These are phyloP conservation scores for Auriculariales sp. DNA, from an alignment of 768 basidiomycete genomes.

Conservation along the genomic window DNA sequence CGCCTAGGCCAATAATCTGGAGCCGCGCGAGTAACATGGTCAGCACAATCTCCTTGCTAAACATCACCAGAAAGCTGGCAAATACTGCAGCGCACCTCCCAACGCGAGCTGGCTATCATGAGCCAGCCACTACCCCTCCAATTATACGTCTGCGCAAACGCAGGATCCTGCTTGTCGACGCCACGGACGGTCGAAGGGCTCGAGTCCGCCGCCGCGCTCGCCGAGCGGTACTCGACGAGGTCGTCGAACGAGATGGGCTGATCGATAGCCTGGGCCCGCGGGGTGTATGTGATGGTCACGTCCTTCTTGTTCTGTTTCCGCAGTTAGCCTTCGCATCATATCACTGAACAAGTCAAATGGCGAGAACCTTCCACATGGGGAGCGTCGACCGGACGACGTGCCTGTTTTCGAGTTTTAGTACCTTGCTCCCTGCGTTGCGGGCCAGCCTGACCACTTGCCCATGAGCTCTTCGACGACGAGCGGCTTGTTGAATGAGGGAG, in stretches of 20 bases:
- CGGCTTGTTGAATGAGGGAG: too few relatives aligned
- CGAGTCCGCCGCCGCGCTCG: conserved; percentile 11
- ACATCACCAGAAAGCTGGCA: too few relatives aligned
- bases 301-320: conserved; percentile 20
- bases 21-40: too few relatives aligned
- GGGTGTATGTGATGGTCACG: conserved; percentile 25
- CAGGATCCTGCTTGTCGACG: conserved; percentile 15
- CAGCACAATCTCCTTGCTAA: too few relatives aligned
- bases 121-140: conserved; percentile 26
- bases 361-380: conserved; percentile 27
- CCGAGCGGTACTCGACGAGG: conserved; percentile 20
- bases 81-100: too few relatives aligned
- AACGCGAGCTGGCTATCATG: conserved; percentile 21
- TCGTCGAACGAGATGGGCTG: conserved; percentile 17
- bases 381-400: conserved; percentile 24
- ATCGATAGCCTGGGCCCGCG: conserved; percentile 9
- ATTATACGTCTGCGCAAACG: conserved; percentile 11
- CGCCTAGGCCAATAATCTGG: conserved; percentile 21
- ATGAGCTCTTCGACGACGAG: conserved; percentile 12
- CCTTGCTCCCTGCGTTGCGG: not conserved
- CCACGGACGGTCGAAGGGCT: conserved; percentile 17
- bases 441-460: conserved; percentile 11
- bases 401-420: conserved; percentile 10
- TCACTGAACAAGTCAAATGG: not conserved
- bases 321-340: not conserved